Evolutionary conservation across 2,329 filamentous ascomycete species (phyloP).

Genomic region (Paecilomyces fulvus): DNA sequence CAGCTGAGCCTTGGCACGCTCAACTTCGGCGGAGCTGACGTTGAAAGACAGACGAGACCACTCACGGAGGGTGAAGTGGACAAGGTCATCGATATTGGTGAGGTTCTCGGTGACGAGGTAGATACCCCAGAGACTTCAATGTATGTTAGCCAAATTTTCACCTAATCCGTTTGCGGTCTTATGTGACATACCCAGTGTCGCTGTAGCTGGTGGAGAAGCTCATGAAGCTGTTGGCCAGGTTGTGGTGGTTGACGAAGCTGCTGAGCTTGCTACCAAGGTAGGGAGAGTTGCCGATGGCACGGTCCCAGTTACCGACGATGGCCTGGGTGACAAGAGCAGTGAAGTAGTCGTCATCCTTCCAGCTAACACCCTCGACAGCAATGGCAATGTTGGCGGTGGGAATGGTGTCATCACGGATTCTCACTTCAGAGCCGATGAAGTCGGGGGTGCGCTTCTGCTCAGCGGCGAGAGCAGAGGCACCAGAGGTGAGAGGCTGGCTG

Average conservation of each 20-base stretch:
- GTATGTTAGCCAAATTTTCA: conserved; percentile 13
- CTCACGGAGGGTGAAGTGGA: conserved; percentile 97
- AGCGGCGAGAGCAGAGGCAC: conserved; percentile 62
- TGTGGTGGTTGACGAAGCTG: conserved; percentile 85
- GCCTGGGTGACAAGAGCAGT: conserved; percentile 95
- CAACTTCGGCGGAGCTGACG: conserved; percentile 82
- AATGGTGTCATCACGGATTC: conserved; percentile 92
- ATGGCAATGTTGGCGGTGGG: conserved; percentile 96
- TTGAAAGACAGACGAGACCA: conserved; percentile 90
- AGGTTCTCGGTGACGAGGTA: conserved; percentile 91
- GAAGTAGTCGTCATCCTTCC: conserved; percentile 99
- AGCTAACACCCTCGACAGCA: conserved; percentile 98
- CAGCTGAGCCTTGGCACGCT: conserved; percentile 97
- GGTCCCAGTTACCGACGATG: conserved; percentile 99
- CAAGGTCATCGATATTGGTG: conserved; percentile 82
- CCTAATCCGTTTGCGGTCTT: not conserved
- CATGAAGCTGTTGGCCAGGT: conserved; percentile 99
- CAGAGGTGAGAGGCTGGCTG: conserved; percentile 62
- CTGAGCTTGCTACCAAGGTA: conserved; percentile 98
- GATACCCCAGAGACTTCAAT: conserved; percentile 89
- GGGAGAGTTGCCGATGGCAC: conserved; percentile 92
- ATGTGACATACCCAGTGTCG: conserved; percentile 75
- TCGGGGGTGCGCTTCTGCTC: conserved; percentile 78
- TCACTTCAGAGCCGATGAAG: conserved; percentile 93
- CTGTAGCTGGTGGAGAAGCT: conserved; percentile 99